Evolutionary conservation across 306 rosid species (phyloP), one percentile per base, ranked within the genome.

Genomic region (Vigna nakashimae): DNA sequence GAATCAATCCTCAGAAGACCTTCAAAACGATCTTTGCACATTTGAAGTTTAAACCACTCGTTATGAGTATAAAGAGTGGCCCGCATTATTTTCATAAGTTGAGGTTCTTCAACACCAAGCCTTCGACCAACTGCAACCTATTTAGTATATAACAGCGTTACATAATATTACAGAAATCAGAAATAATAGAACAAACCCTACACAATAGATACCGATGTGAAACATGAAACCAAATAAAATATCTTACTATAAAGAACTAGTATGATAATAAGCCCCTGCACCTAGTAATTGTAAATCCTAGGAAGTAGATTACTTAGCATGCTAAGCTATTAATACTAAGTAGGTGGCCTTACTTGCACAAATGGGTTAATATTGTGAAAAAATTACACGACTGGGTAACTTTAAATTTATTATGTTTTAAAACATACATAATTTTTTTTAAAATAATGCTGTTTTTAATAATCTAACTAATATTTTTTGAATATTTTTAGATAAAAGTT

Each of bases 21-120:
- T 87, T 96, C 98, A 24, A 96, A 96, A 62, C 90, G 87, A 77
- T 96, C 99, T 86, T 93, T 96, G 80, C 99, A 96, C 99, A 90
- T 96, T 65, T 96, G 99, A 81, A 96, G 98, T 82, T 91, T 91
- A 75, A 92, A 96, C 99, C 98, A 96, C 82, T 96, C 99, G 57
- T 85, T 88, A 83, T 96, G 98, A 3, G 98, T 83, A 86, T 88
- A 76, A 51, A 96, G 90, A 51, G 94, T 85, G 38, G 93, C 91
- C 73, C 89, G 89, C 92, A 96, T 92, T 64, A 96, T 87, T 86
- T 96, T 96, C 91, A 96, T 89, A 69, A 96, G 98, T 80, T 86
- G 99, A 71, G 99, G 99, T 79, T 96, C 99, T 59, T 92, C 96
- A 52, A 96, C 88, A 56, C 94, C 99, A 78, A 96, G 93, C 89